phyloP scores from a whole-genome alignment of 306 rosid species.

The Hylodesmum podocarpum region DNA sequence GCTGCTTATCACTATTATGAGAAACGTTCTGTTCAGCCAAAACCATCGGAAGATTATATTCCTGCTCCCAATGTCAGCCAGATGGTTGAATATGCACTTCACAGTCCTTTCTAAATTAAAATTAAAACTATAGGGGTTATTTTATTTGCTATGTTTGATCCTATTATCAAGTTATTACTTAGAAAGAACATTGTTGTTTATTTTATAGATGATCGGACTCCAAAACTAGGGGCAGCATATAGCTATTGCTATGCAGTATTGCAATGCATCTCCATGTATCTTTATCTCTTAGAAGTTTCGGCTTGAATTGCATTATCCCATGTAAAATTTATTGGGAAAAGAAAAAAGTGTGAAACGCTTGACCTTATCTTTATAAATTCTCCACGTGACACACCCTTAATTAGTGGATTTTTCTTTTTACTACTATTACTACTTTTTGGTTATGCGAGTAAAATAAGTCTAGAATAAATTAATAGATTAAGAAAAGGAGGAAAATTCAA shows the following conservation, averaged over 20 bases:
- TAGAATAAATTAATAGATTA: no score
- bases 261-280: neutral
- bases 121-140: neutral
- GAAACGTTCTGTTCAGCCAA: slow-evolving; percentile 22
- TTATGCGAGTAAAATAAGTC: neutral
- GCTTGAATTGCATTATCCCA: neutral
- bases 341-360: neutral
- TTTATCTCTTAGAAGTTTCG: neutral
- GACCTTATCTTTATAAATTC: neutral
- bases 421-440: neutral
- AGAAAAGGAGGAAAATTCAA: no score
- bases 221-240: neutral
- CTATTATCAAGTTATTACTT: neutral
- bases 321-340: neutral
- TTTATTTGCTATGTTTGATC: neutral
- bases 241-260: neutral
- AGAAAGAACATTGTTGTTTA: neutral
- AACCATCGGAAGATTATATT: neutral
- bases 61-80: slow-evolving; percentile 20
- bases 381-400: neutral
- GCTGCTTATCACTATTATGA: slow-evolving; percentile 75
- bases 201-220: neutral
- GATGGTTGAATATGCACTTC: slow-evolving; percentile 17
- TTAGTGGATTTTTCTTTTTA: neutral
- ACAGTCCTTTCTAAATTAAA: slow-evolving; percentile 19